Evolutionary conservation across 257 asterid species (phyloP).

Genomic region (Primulina huaijiensis): DNA sequence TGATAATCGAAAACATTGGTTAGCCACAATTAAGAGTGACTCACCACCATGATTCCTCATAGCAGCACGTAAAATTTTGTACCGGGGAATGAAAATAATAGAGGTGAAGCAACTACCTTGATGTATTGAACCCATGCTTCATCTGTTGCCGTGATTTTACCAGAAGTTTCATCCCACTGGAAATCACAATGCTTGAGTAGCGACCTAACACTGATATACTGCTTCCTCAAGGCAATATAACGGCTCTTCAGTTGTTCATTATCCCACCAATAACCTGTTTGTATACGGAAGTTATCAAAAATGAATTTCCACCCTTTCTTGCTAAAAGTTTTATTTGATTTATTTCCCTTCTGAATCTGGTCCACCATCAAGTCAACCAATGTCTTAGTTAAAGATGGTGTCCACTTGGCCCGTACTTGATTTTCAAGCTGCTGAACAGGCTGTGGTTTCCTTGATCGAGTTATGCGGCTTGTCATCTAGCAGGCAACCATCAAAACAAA

Average conservation of each 20-base stretch:
- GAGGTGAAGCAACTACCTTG: conserved; percentile 36
- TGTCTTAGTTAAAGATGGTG: conserved; percentile 49
- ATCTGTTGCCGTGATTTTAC: conserved; percentile 54
- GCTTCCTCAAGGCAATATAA: conserved; percentile 63
- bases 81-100: not conserved
- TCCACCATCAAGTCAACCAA: conserved; percentile 69
- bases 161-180: conserved; percentile 60
- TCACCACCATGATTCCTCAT: not conserved
- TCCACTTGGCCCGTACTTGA: conserved; percentile 84
- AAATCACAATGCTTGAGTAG: conserved; percentile 59
- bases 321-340: conserved; percentile 54
- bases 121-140: conserved; percentile 72
- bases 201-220: conserved; percentile 38
- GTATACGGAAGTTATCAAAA: conserved; percentile 60
- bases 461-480: conserved; percentile 62
- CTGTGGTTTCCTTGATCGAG: conserved; percentile 50
- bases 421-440: conserved; percentile 45
- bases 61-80: not conserved
- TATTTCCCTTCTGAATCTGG: conserved; percentile 57
- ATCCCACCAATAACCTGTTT: conserved; percentile 75
- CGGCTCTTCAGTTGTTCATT: conserved; percentile 72
- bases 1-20: not conserved
- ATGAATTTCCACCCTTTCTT: conserved; percentile 76
- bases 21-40: not conserved
- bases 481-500: conserved; percentile 26